Evolutionary conservation across 2,329 filamentous ascomycete genomes (phyloP).

Genomic region (Stachybotrys elegans): DNA sequence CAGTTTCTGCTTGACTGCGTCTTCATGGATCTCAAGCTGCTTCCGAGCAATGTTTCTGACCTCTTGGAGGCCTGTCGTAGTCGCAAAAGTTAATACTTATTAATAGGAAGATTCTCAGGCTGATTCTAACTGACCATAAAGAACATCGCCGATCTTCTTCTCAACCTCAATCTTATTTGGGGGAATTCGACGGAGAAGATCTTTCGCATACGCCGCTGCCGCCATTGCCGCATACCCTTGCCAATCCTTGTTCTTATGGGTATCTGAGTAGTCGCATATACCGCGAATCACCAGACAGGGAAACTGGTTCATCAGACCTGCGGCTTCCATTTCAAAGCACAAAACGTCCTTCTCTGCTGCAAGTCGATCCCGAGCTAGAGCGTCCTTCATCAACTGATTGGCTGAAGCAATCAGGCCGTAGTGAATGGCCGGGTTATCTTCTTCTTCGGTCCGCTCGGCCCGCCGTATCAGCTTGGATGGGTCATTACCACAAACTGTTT

Average conservation of each 20-base stretch:
- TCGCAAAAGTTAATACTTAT: slow-evolving; percentile 1
- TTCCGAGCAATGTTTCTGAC: no score
- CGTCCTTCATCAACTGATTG: slow-evolving; percentile 15
- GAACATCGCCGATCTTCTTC: slow-evolving; percentile 5
- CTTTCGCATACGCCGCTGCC: slow-evolving; percentile 23
- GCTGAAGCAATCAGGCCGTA: slow-evolving; percentile 12
- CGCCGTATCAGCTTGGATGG: slow-evolving; percentile 4
- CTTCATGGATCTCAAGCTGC: not conserved
- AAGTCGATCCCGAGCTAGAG: slow-evolving; percentile 5
- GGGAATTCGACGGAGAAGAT: slow-evolving; percentile 13
- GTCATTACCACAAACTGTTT: slow-evolving; percentile 5
- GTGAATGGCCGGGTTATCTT: slow-evolving; percentile 12
- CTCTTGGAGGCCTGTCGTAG: no score
- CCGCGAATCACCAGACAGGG: slow-evolving; percentile 27
- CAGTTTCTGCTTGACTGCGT: not conserved
- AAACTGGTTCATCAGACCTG: slow-evolving; percentile 16
- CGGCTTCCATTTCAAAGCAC: slow-evolving; percentile 18
- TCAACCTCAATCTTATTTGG: slow-evolving; percentile 10
- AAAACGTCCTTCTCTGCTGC: not conserved
- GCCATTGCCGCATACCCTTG: slow-evolving; percentile 23
- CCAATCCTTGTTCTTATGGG: slow-evolving; percentile 25
- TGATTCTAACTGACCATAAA: slow-evolving; percentile 3
- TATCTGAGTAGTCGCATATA: slow-evolving; percentile 30
- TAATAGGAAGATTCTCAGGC: not conserved
- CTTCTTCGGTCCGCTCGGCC: slow-evolving; percentile 2